These are phyloP conservation scores for Calocybe gangraenosa DNA, from an alignment of 768 basidiomycete species.

Conservation along the genomic window DNA sequence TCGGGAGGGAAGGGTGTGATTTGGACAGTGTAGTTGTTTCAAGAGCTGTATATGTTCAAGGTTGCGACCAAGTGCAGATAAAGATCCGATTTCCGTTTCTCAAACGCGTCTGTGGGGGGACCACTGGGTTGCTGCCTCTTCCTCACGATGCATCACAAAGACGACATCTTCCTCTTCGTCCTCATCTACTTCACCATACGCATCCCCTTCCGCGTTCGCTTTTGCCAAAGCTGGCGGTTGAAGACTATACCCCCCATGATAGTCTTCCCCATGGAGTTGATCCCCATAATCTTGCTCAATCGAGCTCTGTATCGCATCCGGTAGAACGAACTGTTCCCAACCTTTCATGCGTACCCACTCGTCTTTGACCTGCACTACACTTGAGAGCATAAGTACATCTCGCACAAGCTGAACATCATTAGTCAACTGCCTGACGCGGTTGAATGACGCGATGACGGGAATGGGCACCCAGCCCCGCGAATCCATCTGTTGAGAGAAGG, in stretches of 20 bases:
- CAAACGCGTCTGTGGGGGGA: slow-evolving; percentile 23
- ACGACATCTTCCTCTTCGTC: slow-evolving; percentile 76
- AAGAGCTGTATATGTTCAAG: not conserved
- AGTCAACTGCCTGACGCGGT: slow-evolving; percentile 72
- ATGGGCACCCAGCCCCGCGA: slow-evolving; percentile 84
- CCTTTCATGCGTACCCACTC: slow-evolving; percentile 66
- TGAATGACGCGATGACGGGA: slow-evolving; percentile 79
- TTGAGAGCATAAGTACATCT: slow-evolving; percentile 67
- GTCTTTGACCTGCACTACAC: slow-evolving; percentile 62
- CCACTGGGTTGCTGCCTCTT: slow-evolving; percentile 37
- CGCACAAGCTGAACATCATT: slow-evolving; percentile 53
- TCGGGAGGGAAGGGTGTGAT: slow-evolving; percentile 1
- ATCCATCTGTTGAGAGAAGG: slow-evolving; percentile 66
- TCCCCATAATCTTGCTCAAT: slow-evolving; percentile 25
- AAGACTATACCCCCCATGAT: slow-evolving; percentile 1
- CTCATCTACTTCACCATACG: slow-evolving; percentile 50
- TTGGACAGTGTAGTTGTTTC: too few species aligned
- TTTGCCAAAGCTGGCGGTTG: slow-evolving; percentile 8
- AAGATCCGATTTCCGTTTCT: slow-evolving; percentile 12
- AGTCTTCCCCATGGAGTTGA: slow-evolving; percentile 1
- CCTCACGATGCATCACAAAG: slow-evolving; percentile 49
- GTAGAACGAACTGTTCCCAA: slow-evolving; percentile 63
- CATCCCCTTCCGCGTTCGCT: slow-evolving; percentile 30
- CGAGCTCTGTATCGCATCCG: slow-evolving; percentile 51
- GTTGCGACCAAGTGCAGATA: not conserved